Base-by-base conservation (phyloP, 768 basidiomycete species). In the Mycena capillaripes region DNA sequence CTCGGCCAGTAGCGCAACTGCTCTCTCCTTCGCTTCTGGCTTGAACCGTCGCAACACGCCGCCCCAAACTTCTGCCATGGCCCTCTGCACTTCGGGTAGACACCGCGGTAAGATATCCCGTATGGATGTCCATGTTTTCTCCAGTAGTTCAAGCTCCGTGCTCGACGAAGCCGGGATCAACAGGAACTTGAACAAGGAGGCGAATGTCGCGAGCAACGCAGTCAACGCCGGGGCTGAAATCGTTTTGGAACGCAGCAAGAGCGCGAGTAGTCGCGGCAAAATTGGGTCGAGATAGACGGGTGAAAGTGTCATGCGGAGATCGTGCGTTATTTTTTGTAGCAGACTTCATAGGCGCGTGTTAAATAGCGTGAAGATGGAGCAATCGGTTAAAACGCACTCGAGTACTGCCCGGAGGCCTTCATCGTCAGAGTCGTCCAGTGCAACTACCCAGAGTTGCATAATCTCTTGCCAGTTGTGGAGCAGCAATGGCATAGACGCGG, bases 61-160 rank as follows among this genome's bases (percentile, higher is more conserved):
- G 0, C 92, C 95, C 97, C 95, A 98, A 4, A 95, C 95, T 77
- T 98, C 96, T 0, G 95, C 93, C 12, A 94, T 87, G 1, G 93
- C 90, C 29, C 93, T 84, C 77, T 93, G 93, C 3, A 95, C 88
- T 69, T 96, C 94, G 0, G 89, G 87, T 66, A 88, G 82, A 78
- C 93, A 95, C 68, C 84, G 87, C 4, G 88, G 87, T 11, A 95
- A 79, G 1, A 86, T 82, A 0, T 79, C 77, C 29, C 85, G 84
- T 46, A 95, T 81, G 32, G 81, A 76, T 7, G 79, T 65, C 94
- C 94, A 95, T 3, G 93, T 91, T 50, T 86, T 83, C 50, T 88
- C 84, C 29, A 93, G 78, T 6, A 91, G 83, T 34, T 89, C 80
- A 21, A 86, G 82, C 68, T 89, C 84, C n/a, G 79, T 23, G 55